Evolutionary conservation across 164 flowering plant species (phyloP).

Genomic region (Aristolochia contorta): DNA sequence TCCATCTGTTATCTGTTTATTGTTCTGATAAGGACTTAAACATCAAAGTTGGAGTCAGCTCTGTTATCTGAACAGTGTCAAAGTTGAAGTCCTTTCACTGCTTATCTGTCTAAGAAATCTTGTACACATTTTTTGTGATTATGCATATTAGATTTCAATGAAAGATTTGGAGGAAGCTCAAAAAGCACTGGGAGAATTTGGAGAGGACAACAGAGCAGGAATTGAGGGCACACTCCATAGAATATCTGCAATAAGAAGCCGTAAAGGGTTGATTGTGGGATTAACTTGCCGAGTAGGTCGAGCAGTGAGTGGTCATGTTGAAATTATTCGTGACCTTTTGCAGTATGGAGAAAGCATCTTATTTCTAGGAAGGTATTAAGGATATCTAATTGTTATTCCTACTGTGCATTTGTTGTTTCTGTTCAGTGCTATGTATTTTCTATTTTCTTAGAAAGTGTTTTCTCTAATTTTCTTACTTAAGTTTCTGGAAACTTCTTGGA

Average conservation of each 20-base stretch:
- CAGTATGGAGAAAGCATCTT: slow-evolving; percentile 59
- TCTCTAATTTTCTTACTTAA: too few species aligned
- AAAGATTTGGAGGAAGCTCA: slow-evolving; percentile 59
- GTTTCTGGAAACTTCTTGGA: too few species aligned
- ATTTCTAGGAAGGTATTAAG: slow-evolving; percentile 54
- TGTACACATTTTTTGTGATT: background rate
- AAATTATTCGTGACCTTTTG: slow-evolving; percentile 63
- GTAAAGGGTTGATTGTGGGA: slow-evolving; percentile 50
- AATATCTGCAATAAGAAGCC: slow-evolving; percentile 64
- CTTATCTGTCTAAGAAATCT: background rate
- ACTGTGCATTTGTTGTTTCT: too few species aligned
- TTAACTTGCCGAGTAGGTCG: slow-evolving; percentile 73
- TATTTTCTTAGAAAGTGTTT: too few species aligned
- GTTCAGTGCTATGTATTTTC: too few species aligned
- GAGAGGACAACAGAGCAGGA: slow-evolving; percentile 68
- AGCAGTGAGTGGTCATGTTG: slow-evolving; percentile 55
- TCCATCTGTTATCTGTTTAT: background rate
- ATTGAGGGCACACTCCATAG: slow-evolving; percentile 70
- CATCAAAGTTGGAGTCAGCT: background rate
- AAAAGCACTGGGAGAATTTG: slow-evolving; percentile 60
- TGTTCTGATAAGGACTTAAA: background rate
- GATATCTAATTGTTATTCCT: too few species aligned
- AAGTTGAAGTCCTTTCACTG: background rate
- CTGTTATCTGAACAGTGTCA: background rate
- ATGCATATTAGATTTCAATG: slow-evolving; percentile 38